Conservation (phyloP, 2,329 filamentous ascomycete genomes). For the Aspergillus bombycis region DNA sequence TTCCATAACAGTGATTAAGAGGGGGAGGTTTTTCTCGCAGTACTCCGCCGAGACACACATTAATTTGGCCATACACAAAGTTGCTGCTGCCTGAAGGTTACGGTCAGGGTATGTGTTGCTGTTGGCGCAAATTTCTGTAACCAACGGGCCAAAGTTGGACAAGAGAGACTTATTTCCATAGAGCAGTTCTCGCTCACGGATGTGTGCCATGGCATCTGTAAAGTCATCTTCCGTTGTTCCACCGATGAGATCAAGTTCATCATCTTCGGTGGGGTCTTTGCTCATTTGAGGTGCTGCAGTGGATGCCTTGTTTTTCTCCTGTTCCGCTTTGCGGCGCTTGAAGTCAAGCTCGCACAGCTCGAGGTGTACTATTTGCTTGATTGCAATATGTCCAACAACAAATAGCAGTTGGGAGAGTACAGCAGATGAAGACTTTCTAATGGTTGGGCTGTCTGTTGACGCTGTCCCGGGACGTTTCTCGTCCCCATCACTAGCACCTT, state of each 20-base stretch:
- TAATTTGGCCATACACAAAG: constrained; percentile 91
- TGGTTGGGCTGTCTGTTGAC: constrained; percentile 36
- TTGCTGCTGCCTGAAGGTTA: constrained; percentile 88
- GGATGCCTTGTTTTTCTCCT: constrained; percentile 52
- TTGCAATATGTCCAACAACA: constrained; percentile 92
- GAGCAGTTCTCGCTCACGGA: constrained; percentile 80
- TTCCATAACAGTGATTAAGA: constrained; percentile 98
- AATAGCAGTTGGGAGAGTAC: constrained; percentile 89
- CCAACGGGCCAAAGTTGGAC: constrained; percentile 87
- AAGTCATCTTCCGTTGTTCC: constrained; percentile 96
- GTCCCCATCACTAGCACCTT: constrained; percentile 32
- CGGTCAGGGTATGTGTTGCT: constrained; percentile 90
- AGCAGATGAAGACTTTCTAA: constrained; percentile 67
- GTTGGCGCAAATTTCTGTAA: constrained; percentile 90
- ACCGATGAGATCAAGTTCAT: constrained; percentile 94
- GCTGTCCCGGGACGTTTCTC: constrained; percentile 40
- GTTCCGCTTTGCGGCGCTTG: constrained; percentile 78
- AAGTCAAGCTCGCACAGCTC: constrained; percentile 98
- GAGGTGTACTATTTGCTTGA: constrained; percentile 98
- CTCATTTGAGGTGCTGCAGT: constrained; percentile 50
- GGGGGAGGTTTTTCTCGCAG: constrained; percentile 87
- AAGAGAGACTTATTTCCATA: constrained; percentile 83
- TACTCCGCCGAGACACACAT: constrained; percentile 99
- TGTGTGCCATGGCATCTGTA: constrained; percentile 81
- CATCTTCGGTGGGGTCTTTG: constrained; percentile 67